phyloP scores from a whole-genome alignment of 768 basidiomycete species.

The Serendipita vermifera region DNA sequence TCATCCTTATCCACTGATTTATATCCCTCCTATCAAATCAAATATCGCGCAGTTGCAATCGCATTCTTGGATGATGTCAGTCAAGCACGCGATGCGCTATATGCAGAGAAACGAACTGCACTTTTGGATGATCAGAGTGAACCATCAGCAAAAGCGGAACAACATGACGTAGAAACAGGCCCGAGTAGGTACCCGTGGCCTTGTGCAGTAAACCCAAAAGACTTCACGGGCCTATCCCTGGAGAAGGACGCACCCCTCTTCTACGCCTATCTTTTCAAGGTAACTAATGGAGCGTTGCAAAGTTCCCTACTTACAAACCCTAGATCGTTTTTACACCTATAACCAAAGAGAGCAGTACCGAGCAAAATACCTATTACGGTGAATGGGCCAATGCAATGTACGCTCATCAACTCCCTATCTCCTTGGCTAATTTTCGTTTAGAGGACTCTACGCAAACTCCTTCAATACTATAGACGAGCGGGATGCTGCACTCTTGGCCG shows the following conservation, averaged over 20 bases:
- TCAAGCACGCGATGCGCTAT: neutral
- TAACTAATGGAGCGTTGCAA: neutral
- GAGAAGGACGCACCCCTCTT: neutral
- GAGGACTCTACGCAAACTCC: neutral
- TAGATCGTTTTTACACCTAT: conserved; percentile 3
- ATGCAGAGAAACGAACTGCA: neutral
- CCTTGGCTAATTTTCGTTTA: neutral
- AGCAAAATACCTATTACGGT: neutral
- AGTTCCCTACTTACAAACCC: neutral
- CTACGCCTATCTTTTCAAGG: neutral
- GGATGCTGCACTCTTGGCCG: neutral
- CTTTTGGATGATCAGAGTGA: too few relatives aligned
- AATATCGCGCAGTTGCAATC: neutral
- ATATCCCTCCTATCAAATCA: too few relatives aligned
- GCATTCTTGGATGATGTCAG: neutral
- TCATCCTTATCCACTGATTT: too few relatives aligned
- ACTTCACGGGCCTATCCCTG: neutral
- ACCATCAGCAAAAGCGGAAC: neutral
- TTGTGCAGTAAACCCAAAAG: neutral
- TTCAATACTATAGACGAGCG: neutral
- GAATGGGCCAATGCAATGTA: neutral
- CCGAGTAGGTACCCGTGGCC: conserved; percentile 2
- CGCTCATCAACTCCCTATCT: neutral
- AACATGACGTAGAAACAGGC: neutral
- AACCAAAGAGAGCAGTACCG: neutral